phyloP scores from a whole-genome alignment of 75 land plant species.

The Larix kaempferi region DNA sequence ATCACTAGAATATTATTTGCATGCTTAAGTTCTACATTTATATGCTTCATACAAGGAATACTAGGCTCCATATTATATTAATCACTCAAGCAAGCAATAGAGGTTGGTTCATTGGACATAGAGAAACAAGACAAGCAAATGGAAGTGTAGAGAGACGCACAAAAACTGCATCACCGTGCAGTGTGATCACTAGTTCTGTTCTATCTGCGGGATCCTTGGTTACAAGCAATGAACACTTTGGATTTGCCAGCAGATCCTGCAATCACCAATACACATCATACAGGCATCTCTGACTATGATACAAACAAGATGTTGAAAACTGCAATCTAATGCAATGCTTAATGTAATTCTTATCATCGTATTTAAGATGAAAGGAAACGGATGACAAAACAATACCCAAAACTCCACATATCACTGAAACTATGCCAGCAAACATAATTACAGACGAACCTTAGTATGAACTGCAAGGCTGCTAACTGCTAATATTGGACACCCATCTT shows the following conservation, averaged over 20 bases:
- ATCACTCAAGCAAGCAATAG: background rate
- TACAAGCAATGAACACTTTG: conserved; percentile 90
- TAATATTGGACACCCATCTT: conserved; percentile 73
- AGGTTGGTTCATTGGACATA: background rate
- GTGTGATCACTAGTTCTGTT: conserved; percentile 65
- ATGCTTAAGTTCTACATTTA: too few species aligned
- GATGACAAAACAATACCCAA: background rate
- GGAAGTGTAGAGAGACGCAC: conserved; percentile 38
- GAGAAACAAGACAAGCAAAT: background rate
- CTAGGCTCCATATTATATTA: background rate
- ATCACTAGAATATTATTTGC: too few species aligned
- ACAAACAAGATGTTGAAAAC: conserved; percentile 1
- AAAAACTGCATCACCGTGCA: conserved; percentile 87
- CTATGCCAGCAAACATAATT: conserved; percentile 5
- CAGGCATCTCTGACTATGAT: background rate
- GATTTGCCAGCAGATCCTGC: conserved; percentile 75
- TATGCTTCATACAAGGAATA: too few species aligned
- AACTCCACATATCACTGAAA: conserved; percentile 1
- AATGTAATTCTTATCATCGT: background rate
- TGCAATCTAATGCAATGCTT: background rate
- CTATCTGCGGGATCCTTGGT: conserved; percentile 86
- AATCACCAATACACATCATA: conserved; percentile 1
- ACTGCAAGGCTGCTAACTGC: conserved; percentile 84
- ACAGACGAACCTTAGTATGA: conserved; percentile 68
- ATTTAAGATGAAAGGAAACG: too few species aligned